Evolutionary conservation across 2,329 filamentous ascomycete species (phyloP).

Genomic region (Fusarium pseudoanthophilum): DNA sequence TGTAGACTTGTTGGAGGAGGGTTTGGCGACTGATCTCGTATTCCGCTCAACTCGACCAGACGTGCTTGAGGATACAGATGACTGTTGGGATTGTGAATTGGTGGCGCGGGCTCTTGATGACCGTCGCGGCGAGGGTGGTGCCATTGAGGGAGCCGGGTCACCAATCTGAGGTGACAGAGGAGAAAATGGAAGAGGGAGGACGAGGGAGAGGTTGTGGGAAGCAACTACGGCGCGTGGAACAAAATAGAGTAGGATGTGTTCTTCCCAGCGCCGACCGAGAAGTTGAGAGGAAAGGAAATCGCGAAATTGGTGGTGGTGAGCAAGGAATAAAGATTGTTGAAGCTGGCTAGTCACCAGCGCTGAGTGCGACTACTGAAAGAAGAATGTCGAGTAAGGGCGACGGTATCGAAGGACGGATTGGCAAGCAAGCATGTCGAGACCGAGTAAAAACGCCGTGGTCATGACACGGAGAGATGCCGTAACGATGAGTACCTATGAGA

Average conservation of each 20-base stretch:
- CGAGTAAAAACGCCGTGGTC: constrained; percentile 31
- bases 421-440: constrained; percentile 45
- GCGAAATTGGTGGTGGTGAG: constrained; percentile 36
- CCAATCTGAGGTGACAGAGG: constrained; percentile 46
- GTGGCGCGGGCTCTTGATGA: constrained; percentile 89
- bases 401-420: constrained; percentile 40
- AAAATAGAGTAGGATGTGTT: not conserved
- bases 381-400: constrained; percentile 36
- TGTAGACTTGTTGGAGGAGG: constrained; percentile 79
- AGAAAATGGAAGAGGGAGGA: constrained; percentile 32
- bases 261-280: not conserved
- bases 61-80: constrained; percentile 82
- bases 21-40: constrained; percentile 77
- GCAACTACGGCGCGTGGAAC: constrained; percentile 8
- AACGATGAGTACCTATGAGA: constrained; percentile 22
- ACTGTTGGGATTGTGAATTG: constrained; percentile 80
- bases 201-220: constrained; percentile 1
- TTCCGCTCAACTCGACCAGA: constrained; percentile 80
- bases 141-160: constrained; percentile 59
- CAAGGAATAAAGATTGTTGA: constrained; percentile 27
- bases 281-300: constrained; percentile 12
- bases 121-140: constrained; percentile 78
- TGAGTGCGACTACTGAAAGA: constrained; percentile 39
- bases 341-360: constrained; percentile 32
- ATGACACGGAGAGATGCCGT: constrained; percentile 36